Base-by-base conservation (phyloP, 306 rosid genomes). In the Cucurbita ficifolia region DNA sequence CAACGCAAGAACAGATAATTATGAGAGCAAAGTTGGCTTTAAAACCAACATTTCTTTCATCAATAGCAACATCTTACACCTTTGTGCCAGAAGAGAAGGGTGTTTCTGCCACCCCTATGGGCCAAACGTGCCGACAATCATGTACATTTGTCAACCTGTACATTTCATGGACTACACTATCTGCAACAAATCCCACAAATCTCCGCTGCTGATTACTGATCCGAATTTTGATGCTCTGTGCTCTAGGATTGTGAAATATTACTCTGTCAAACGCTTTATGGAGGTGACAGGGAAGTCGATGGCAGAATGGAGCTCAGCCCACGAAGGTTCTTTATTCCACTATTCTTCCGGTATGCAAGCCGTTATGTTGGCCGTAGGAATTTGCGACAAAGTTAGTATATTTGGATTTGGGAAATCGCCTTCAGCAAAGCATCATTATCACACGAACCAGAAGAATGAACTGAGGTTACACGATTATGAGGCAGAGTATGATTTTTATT, bases 321-420 rank as follows among this genome's bases (percentile, higher is more conserved):
- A 91, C 80, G 99, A 88, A 80, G 96, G 88, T 18, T 74, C 88
- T 19, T 70, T 81, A 33, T 95, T 95, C 50, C 99, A 95, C 82
- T 95, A 95, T 79, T 89, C 96, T 64, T 95, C 99, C 62, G 99
- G 99, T 6, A 82, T 95, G 97, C 99, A 95, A 75, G 99, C 97
- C 14, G 88, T 95, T 55, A 82, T 95, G 96, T 51, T 95, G 74
- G 96, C 96, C 76, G 76, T 95, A 77, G 99, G 99, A 8, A 76
- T 95, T 35, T 95, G 99, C 81, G 97, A 95, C 29, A 84, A 67
- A 73, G 99, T 95, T 39, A 83, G 92, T 65, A 57, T 95, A 6
- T 88, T 85, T 83, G 99, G 99, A 50, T 95, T 91, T 79, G 99
- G 99, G 51, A 95, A 95, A 77, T 83, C 92, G 4, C 21, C 80